Evolutionary conservation across 371 early-diverging fungal genomes (phyloP).

Genomic region (Parasitella parasitica): DNA sequence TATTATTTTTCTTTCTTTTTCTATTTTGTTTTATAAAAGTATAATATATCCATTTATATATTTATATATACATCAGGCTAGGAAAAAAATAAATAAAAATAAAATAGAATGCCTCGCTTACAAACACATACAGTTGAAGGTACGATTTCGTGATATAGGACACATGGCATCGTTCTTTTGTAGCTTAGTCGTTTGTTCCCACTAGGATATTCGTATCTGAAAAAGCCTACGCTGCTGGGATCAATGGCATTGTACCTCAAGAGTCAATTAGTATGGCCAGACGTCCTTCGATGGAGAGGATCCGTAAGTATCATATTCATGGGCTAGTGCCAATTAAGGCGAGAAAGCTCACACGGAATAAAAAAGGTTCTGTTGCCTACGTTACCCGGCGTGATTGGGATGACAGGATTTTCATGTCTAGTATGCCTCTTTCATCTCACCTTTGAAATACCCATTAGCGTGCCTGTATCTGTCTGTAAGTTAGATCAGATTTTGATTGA

Average conservation of each 20-base stretch:
- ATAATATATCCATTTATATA: background rate
- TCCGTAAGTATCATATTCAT: slow-evolving; percentile 33
- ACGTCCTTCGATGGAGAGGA: slow-evolving; percentile 43
- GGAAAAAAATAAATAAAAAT: no score
- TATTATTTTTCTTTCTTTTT: background rate
- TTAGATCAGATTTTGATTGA: background rate
- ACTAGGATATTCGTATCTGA: slow-evolving; percentile 19
- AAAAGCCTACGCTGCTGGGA: slow-evolving; percentile 11
- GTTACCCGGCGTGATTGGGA: slow-evolving; percentile 27
- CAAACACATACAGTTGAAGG: slow-evolving; percentile 25
- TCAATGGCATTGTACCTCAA: slow-evolving; percentile 8
- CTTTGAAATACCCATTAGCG: slow-evolving; percentile 22
- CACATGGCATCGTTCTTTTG: no score
- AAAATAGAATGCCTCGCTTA: slow-evolving; percentile 6
- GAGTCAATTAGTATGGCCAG: slow-evolving; percentile 32
- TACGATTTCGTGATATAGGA: background rate
- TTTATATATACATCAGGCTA: no score
- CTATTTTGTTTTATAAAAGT: slow-evolving; percentile 5
- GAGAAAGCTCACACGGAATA: background rate
- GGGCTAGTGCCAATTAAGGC: background rate
- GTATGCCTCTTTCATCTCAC: slow-evolving; percentile 30
- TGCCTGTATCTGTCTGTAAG: slow-evolving; percentile 46
- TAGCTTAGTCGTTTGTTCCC: background rate
- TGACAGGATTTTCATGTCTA: slow-evolving; percentile 29
- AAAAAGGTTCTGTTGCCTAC: slow-evolving; percentile 35